Evolutionary conservation across 78 protist species (phyloP), one percentile per base, ranked within the genome.

Genomic region (Bigelowiella natans): DNA sequence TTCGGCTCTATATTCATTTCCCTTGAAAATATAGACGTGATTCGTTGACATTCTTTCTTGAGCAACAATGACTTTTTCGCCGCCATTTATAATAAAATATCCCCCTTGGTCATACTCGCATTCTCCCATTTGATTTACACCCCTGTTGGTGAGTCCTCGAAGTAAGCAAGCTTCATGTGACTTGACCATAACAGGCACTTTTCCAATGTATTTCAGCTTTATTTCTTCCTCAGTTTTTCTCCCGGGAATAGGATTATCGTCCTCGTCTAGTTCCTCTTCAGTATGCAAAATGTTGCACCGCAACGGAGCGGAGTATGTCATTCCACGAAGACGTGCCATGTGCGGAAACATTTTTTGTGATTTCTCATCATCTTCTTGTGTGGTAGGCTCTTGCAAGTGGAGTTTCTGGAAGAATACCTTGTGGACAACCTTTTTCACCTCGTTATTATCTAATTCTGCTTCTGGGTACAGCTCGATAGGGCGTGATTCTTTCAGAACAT

Each of bases 21-120:
- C 88, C 40, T 2, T 26, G 90, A 96, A 98, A 26, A 98, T 97
- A 38, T 94, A 97, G 2, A 98, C 98, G n/a, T 94, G 93, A 90
- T 99, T 98, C 90, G 83, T 29, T 29, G 96, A 91, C 97, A 95
- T 94, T n/a, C 94, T 38, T 93, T 98, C 99, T 92, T 99, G 99
- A 0, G 99, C 99, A 34, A 99, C 93, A 82, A 98, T 88, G 84
- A 97, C 99, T 93, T 98, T 97, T 88, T 99, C 99, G 2, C 94
- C 34, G 38, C 99, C 99, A 94, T 98, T 98, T 90, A 98, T 96
- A 31, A 99, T 93, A 37, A 99, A 99, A 94, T 99, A 99, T 39
- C 99, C 99, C 11, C 99, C 97, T 88, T 96, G 97, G 92, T 99
- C 99, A 89, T 91, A 95, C 34, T 95, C 90, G 92, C 99, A 99